phyloP scores from a whole-genome alignment of 352 stramenopile genomes.

The Phytophthora megakarya region DNA sequence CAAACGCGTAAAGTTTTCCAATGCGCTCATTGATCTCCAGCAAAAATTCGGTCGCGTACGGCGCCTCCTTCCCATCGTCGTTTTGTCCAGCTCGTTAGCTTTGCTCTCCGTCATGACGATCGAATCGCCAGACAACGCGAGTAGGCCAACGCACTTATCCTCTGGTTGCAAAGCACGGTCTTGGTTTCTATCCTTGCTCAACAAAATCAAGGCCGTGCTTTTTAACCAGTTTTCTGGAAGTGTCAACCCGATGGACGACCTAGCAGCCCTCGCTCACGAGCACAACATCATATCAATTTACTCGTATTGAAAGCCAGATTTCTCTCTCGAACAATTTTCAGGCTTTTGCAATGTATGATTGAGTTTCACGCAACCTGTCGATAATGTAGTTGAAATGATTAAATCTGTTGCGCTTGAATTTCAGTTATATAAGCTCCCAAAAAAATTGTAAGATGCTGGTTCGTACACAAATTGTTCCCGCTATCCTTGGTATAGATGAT shows the following conservation, averaged over 20 bases:
- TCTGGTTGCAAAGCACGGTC: too few relatives aligned
- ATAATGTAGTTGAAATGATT: too few relatives aligned
- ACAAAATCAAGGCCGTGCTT: constrained; percentile 51
- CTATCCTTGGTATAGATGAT: too few relatives aligned
- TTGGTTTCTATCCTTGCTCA: constrained; percentile 51
- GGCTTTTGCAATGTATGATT: too few relatives aligned
- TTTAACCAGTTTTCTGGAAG: constrained; percentile 54
- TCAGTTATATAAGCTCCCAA: too few relatives aligned
- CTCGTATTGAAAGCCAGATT: too few relatives aligned
- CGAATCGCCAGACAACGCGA: constrained; percentile 53
- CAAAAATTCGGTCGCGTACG: constrained; percentile 53
- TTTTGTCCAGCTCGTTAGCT: constrained; percentile 34
- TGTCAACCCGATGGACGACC: constrained; percentile 45
- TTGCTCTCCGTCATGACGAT: constrained; percentile 52
- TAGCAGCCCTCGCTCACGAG: constrained; percentile 62
- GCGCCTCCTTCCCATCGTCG: constrained; percentile 39
- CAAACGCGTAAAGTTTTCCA: constrained; percentile 44
- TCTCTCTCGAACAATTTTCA: too few relatives aligned
- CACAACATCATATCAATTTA: constrained; percentile 69
- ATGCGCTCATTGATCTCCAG: constrained; percentile 47
- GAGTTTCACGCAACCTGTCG: too few relatives aligned
- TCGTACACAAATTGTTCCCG: too few relatives aligned
- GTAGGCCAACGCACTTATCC: constrained; percentile 43
- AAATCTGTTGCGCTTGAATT: too few relatives aligned
- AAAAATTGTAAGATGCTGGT: too few relatives aligned